Percentiles rank a stretch among this genome's conserved stretches.
Evolutionary conservation across 2,329 filamentous ascomycete species (phyloP).

Genomic region (Decorospora gaudefroyi): DNA sequence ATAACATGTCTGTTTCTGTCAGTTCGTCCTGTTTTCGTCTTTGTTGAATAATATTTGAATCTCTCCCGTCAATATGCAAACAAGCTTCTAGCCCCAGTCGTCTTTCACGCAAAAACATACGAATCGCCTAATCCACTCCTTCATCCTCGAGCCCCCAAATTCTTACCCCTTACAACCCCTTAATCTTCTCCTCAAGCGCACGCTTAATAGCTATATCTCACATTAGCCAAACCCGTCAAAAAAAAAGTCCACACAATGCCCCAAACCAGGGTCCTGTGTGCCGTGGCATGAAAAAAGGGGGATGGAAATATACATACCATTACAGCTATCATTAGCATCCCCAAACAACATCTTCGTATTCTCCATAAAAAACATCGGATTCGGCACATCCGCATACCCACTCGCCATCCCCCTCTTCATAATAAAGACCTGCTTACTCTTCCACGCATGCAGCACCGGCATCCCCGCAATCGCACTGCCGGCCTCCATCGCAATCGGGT

Average conservation of each 20-base stretch:
- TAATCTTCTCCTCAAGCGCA: conserved; percentile 44
- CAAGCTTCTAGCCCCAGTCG: too few species aligned
- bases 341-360: conserved; percentile 91
- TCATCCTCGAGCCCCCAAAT: too few species aligned
- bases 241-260: too few species aligned
- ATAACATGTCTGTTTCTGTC: too few species aligned
- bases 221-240: too few species aligned
- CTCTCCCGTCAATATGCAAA: too few species aligned
- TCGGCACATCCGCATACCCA: conserved; percentile 88
- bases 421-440: conserved; percentile 88
- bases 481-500: conserved; percentile 83
- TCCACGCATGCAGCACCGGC: conserved; percentile 91
- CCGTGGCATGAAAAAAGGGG: not conserved
- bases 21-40: too few species aligned
- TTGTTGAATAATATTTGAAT: too few species aligned
- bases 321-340: conserved; percentile 81
- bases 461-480: conserved; percentile 87
- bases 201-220: conserved; percentile 49
- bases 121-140: too few species aligned
- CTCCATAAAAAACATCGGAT: conserved; percentile 92
- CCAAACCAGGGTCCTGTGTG: too few species aligned
- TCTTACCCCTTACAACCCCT: conserved; percentile 26
- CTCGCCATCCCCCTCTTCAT: conserved; percentile 93
- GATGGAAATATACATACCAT: conserved; percentile 61
- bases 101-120: too few species aligned